Base-by-base conservation (phyloP, 495 filamentous ascomycete species). In the Aspergillus egyptiacus region DNA sequence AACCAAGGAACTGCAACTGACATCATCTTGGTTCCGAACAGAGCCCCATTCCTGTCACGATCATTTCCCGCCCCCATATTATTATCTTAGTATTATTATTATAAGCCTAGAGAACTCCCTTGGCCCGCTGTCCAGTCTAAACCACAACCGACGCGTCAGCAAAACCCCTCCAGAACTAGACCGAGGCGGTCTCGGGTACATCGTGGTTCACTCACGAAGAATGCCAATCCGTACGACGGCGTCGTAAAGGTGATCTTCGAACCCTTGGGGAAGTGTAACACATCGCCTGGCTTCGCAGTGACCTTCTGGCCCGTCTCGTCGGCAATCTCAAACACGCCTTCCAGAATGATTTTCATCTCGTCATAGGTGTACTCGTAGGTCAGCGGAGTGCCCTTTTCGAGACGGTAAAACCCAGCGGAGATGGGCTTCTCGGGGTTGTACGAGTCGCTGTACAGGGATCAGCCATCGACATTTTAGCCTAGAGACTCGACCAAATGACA, bases 191-290 rank as follows among this genome's bases (percentile, higher is more conserved):
- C n/a, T 14, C 33, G 41, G 13, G 24, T n/a, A 22, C 17, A 17
- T 20, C 15, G 20, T 20, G 17, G 30, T 30, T 33, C 52, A 70
- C 70, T 60, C 54, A 73, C 70, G 39, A 60, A 91, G 59, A 89
- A 91, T 4, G 78, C 85, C 55, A 88, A 68, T 11, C 84, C 84
- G 63, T 82, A 86, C 43, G 74, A 77, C 34, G 79, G 74, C 18
- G 84, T 89, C 18, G 74, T 81, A 50, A 90, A 90, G 1, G 84
- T 88, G 59, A 89, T 86, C 57, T 77, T 86, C 6, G 75, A 68
- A n/a, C 85, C 86, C 70, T 85, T 86, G 52, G 83, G 83, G 60
- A 89, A 85, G 57, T 84, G 83, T 56, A 90, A 87, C 44, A 89
- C 83, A 69, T 90, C 86, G 2, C 86, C 86, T 22, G 78, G 76